Evolutionary conservation across 2,329 filamentous ascomycete genomes (phyloP).

Genomic region (Pseudocercospora cruenta): DNA sequence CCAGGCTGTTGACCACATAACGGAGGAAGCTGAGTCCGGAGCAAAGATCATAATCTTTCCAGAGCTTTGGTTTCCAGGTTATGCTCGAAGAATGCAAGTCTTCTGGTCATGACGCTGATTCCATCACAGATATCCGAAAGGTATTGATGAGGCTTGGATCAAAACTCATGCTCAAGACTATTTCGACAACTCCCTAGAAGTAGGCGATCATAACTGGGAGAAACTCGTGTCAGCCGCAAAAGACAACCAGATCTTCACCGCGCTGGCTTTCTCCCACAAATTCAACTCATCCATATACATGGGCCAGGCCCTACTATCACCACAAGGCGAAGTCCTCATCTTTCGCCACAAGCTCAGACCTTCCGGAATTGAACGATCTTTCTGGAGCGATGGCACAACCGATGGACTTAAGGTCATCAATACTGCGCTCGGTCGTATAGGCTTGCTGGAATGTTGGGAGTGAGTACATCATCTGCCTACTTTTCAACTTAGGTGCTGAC

Average conservation of each 20-base stretch:
- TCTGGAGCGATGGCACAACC: conserved; percentile 1
- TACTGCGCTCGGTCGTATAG: background rate
- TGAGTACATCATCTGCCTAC: too few relatives aligned
- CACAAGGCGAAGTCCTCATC: background rate
- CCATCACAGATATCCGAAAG: background rate
- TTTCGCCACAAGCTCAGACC: conserved; percentile 4
- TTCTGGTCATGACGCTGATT: background rate
- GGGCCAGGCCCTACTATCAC: conserved; percentile 4
- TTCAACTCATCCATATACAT: background rate
- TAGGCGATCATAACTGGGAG: background rate
- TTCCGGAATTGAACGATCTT: background rate
- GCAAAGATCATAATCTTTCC: background rate
- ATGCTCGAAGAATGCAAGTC: background rate
- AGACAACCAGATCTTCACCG: background rate
- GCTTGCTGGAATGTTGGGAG: conserved; percentile 5
- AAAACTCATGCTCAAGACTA: background rate
- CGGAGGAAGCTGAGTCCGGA: background rate
- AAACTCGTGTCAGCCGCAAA: background rate
- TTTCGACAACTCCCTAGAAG: conserved; percentile 1
- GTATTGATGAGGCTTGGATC: background rate
- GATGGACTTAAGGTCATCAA: background rate
- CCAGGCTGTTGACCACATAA: background rate
- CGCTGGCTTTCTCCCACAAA: background rate
- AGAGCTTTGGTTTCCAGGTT: conserved; percentile 10
- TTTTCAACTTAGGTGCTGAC: too few relatives aligned